These are phyloP conservation scores for Pholiota conissans DNA, from an alignment of 768 basidiomycete species.

Conservation along the genomic window DNA sequence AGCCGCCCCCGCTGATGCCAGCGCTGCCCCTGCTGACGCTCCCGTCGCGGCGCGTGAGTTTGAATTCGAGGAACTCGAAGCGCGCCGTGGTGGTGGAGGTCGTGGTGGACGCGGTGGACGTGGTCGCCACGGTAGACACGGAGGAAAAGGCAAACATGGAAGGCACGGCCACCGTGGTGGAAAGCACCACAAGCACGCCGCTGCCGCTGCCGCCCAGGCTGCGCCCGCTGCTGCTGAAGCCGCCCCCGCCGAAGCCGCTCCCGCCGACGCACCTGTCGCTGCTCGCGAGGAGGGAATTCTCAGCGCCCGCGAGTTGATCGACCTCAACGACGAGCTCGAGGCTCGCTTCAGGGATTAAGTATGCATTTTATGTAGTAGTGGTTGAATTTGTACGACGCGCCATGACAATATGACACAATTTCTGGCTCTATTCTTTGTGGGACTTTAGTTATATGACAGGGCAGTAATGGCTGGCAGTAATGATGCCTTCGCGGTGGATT, in stretches of 20 bases:
- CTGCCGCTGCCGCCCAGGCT: constrained; percentile 1
- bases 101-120: no score
- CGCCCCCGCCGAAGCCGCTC: constrained; percentile 1
- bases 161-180: background rate
- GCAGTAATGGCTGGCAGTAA: no score
- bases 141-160: no score
- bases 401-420: background rate
- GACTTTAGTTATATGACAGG: no score
- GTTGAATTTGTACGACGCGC: background rate
- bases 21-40: background rate
- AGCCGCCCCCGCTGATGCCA: background rate
- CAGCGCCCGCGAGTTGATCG: constrained; percentile 6
- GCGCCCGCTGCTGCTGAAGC: background rate
- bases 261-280: background rate
- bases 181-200: constrained; percentile 2
- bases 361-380: background rate
- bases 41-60: background rate
- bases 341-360: background rate
- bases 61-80: background rate
- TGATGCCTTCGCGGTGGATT: no score
- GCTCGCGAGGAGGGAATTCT: constrained; percentile 3
- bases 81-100: no score
- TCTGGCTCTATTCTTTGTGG: background rate
- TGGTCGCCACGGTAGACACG: no score
- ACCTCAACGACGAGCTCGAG: constrained; percentile 8